phyloP scores from a whole-genome alignment of 345 rosid species.

The Lepidium didymum region DNA sequence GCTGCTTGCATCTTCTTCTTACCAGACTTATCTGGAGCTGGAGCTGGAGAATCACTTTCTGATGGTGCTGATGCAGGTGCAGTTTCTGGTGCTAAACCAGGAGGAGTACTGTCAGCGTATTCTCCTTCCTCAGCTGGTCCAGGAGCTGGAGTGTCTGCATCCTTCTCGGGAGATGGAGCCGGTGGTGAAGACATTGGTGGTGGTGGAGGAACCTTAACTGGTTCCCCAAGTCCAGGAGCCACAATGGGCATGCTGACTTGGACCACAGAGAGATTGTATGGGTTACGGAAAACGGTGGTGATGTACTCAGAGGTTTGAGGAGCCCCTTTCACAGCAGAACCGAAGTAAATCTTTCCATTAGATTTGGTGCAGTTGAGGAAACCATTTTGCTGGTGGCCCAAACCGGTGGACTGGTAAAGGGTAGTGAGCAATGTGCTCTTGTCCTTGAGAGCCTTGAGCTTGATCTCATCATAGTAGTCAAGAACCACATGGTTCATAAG shows the following conservation, averaged over 20 bases:
- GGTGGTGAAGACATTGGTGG: conserved; percentile 34
- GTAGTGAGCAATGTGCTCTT: conserved; percentile 45
- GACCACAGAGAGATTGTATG: conserved; percentile 64
- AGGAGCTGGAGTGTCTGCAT: conserved; percentile 25
- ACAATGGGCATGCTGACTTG: conserved; percentile 54
- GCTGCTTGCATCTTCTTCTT: conserved; percentile 26
- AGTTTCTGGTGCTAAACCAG: conserved; percentile 19
- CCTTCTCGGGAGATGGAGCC: conserved; percentile 34
- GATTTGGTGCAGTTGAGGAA: conserved; percentile 46
- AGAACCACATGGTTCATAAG: conserved; percentile 50
- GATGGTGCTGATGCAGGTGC: conserved; percentile 39
- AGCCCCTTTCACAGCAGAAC: conserved; percentile 45
- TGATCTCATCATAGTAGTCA: conserved; percentile 43
- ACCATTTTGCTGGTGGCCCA: conserved; percentile 45
- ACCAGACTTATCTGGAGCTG: conserved; percentile 18
- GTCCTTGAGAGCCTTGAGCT: conserved; percentile 30
- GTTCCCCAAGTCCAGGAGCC: conserved; percentile 50
- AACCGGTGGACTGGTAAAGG: conserved; percentile 57
- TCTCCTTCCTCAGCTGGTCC: conserved; percentile 25
- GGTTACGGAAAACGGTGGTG: conserved; percentile 37
- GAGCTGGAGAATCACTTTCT: conserved; percentile 27
- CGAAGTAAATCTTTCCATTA: conserved; percentile 39
- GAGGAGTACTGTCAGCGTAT: conserved; percentile 11
- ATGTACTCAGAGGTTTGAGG: conserved; percentile 38
- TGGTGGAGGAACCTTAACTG: conserved; percentile 36